Evolutionary conservation across 306 rosid species (phyloP), one percentile per base, ranked within the genome.

Genomic region (Fragaria ananassa): DNA sequence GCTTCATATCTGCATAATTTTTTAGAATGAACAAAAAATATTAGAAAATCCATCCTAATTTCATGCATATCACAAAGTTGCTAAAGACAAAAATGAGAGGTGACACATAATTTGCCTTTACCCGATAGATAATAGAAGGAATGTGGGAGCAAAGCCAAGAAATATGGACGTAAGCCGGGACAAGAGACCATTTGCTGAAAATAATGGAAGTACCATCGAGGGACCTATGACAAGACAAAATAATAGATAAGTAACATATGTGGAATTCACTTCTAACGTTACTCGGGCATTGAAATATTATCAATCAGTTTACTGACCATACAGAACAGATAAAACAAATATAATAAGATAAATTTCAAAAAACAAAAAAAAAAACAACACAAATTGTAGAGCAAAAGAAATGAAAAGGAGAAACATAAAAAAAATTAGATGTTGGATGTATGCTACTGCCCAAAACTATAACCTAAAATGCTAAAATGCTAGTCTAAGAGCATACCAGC

Each of bases 61-160:
- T 10, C 46, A 25, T 6, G 39, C 31, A 50, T n/a, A 8, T 73
- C 66, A 51, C 35, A 67, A 79, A 51, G 10, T 65, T 34, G 70
- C 50, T 49, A 53, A 67, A 65, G 75, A 23, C 15, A 51, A 80
- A 18, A 8, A 78, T 27, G 53, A 71, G 12, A 64, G 49, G 29
- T 50, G n/a, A 69, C 74, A 14, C 39, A 74, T 58, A 31, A 74
- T 79, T 42, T 72, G 64, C 79, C 76, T 21, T 76, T 90, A 93
- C 98, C 98, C 98, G 61, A 93, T 93, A 79, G 98, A 93, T 60
- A 93, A 91, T 76, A 93, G 94, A 83, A 93, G 96, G 87, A 93
- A 93, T 45, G 94, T 73, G 70, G 96, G 96, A 1, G 98, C 96
- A 84, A 90, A 93, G 81, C 98, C 98, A 44, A 93, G 94, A 82